Evolutionary conservation across 2,329 filamentous ascomycete genomes (phyloP).

Genomic region (Hymenoscyphus repandus): DNA sequence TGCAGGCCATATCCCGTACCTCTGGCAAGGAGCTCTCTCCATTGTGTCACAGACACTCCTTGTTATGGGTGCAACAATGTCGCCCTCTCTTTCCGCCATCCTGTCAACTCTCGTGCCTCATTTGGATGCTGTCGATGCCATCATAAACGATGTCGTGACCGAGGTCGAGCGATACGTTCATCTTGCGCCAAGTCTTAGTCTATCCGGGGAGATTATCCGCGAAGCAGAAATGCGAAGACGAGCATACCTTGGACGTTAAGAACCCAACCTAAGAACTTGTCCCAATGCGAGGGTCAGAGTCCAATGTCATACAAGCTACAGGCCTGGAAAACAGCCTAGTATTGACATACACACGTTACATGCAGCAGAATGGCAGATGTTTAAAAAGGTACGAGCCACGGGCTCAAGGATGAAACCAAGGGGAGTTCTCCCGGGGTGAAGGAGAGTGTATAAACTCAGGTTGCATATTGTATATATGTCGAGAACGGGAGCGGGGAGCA

Average conservation of each 20-base stretch:
- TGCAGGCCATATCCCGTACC: constrained; percentile 77
- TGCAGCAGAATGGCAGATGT: not conserved
- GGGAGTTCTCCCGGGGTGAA: not conserved
- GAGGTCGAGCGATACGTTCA: constrained; percentile 72
- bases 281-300: not conserved
- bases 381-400: too few species aligned
- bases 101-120: constrained; percentile 53
- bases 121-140: constrained; percentile 62
- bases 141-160: constrained; percentile 71
- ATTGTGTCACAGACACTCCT: constrained; percentile 78
- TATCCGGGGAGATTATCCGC: constrained; percentile 75
- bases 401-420: too few species aligned
- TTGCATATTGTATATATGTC: too few species aligned
- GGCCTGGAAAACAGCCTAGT: not conserved
- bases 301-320: not conserved
- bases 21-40: constrained; percentile 79
- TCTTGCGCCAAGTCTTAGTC: constrained; percentile 67
- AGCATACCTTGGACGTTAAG: constrained; percentile 47
- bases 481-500: too few species aligned
- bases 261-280: not conserved
- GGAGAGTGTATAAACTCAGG: too few species aligned
- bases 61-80: constrained; percentile 82
- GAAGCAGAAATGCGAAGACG: constrained; percentile 69
- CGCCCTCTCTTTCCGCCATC: constrained; percentile 61
- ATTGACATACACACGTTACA: not conserved